Evolutionary conservation across 2,329 filamentous ascomycete genomes (phyloP).

Genomic region (Aaosphaeria pasadenensis): DNA sequence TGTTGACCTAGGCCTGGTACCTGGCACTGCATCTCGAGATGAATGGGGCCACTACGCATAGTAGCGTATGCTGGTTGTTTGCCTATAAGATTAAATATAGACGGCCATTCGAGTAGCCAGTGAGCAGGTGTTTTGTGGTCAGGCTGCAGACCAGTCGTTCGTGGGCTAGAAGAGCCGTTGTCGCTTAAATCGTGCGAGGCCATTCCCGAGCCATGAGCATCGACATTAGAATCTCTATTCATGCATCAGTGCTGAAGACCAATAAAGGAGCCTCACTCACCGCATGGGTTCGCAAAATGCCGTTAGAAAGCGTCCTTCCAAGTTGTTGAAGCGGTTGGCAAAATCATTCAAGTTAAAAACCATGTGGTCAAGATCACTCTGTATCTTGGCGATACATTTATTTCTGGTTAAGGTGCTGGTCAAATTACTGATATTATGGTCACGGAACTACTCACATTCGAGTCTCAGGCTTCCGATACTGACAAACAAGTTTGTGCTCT

Average conservation of each 20-base stretch:
- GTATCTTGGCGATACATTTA: no score
- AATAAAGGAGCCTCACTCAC: constrained; percentile 10
- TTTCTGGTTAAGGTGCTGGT: no score
- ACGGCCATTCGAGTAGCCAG: constrained; percentile 68
- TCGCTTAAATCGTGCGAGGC: constrained; percentile 16
- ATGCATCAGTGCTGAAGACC: constrained; percentile 23
- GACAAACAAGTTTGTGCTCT: constrained; percentile 80
- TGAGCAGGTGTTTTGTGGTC: constrained; percentile 92
- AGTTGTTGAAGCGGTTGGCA: constrained; percentile 27
- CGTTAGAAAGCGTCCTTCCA: constrained; percentile 32
- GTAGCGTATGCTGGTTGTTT: constrained; percentile 60
- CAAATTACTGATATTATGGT: constrained; percentile 52
- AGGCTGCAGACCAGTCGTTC: constrained; percentile 59
- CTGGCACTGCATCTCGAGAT: constrained; percentile 65
- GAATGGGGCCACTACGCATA: constrained; percentile 70
- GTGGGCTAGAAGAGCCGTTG: constrained; percentile 30
- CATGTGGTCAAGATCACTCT: constrained; percentile 43
- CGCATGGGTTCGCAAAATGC: constrained; percentile 16
- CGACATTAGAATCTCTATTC: constrained; percentile 26
- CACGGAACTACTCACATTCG: constrained; percentile 29
- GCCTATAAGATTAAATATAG: constrained; percentile 56
- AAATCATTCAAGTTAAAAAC: constrained; percentile 26
- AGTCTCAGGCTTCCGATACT: constrained; percentile 74
- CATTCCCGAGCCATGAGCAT: constrained; percentile 32
- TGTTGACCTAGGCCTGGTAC: constrained; percentile 49